phyloP scores from a whole-genome alignment of 2,329 filamentous ascomycete species.

The Neocucurbitaria cava region DNA sequence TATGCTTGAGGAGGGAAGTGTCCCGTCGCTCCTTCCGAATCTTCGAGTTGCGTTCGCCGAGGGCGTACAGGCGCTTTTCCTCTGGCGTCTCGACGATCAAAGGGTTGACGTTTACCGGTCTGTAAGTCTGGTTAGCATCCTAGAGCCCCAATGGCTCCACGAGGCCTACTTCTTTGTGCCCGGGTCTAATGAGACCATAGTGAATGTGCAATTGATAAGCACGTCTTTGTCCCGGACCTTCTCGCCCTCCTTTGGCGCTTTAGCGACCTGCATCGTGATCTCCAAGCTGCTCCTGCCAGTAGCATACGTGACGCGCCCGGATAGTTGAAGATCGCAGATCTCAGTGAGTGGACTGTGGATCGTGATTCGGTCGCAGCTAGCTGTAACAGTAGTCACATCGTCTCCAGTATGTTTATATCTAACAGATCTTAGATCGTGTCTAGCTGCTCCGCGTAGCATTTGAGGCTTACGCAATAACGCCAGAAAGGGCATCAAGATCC shows the following conservation, averaged over 20 bases:
- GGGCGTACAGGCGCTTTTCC: constrained; percentile 67
- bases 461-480: constrained; percentile 68
- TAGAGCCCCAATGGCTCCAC: neutral
- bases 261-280: constrained; percentile 75
- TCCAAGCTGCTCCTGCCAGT: constrained; percentile 77
- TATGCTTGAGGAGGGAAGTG: constrained; percentile 68
- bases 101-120: constrained; percentile 67
- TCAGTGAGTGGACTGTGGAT: constrained; percentile 76
- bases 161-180: constrained; percentile 65
- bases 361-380: constrained; percentile 68
- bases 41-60: constrained; percentile 70
- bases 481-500: constrained; percentile 80
- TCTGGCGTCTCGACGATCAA: constrained; percentile 68
- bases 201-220: constrained; percentile 75
- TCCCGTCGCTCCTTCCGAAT: constrained; percentile 70
- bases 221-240: constrained; percentile 65
- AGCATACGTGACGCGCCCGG: constrained; percentile 72
- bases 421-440: constrained; percentile 18
- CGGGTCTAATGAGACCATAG: constrained; percentile 78
- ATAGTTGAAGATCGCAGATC: constrained; percentile 79
- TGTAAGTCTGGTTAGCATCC: constrained; percentile 26
- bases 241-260: constrained; percentile 67
- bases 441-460: constrained; percentile 61
- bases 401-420: constrained; percentile 74
- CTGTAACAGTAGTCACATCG: constrained; percentile 68